Percentiles rank a stretch among this genome's conserved stretches.
These are phyloP conservation scores for Fomitopsis pulvina DNA, from an alignment of 768 basidiomycete species.

Conservation along the genomic window DNA sequence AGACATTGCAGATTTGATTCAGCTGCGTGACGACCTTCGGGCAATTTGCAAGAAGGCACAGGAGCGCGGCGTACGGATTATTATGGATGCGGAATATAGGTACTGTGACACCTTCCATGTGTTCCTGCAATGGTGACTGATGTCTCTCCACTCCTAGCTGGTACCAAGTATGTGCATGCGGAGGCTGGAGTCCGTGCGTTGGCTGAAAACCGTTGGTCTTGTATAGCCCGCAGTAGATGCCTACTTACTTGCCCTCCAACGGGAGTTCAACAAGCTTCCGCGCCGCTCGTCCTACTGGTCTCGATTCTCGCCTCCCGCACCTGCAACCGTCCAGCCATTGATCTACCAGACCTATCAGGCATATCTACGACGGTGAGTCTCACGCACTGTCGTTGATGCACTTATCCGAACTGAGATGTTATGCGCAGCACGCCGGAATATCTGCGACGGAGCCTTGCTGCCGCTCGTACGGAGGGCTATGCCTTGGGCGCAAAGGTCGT, in stretches of 20 bases:
- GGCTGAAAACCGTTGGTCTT: not conserved
- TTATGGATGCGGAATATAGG: slow-evolving; percentile 85
- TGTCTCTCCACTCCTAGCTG: slow-evolving; percentile 14
- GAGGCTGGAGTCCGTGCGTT: not conserved
- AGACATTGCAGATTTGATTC: slow-evolving; percentile 55
- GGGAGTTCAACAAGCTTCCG: slow-evolving; percentile 57
- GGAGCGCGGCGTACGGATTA: slow-evolving; percentile 57
- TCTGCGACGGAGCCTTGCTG: slow-evolving; percentile 54
- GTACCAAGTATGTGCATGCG: slow-evolving; percentile 30
- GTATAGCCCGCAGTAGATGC: slow-evolving; percentile 79
- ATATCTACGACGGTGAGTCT: slow-evolving; percentile 64
- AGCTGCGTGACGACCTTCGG: slow-evolving; percentile 54
- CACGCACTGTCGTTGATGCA: not conserved
- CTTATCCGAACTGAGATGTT: not conserved
- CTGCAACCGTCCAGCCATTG: slow-evolving; percentile 48
- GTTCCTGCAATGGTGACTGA: not conserved
- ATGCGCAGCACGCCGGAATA: slow-evolving; percentile 56
- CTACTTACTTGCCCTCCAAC: slow-evolving; percentile 65
- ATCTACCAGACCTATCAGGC: slow-evolving; percentile 87
- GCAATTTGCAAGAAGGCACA: slow-evolving; percentile 60
- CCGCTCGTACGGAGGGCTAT: slow-evolving; percentile 61
- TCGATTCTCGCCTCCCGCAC: not conserved
- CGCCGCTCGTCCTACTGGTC: slow-evolving; percentile 7
- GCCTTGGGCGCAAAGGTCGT: slow-evolving; percentile 88
- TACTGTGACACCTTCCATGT: slow-evolving; percentile 17